A percentile compares a stretch with the other conserved stretches of the same genome.
phyloP scores from a whole-genome alignment of 345 rosid genomes.

The Brassica juncea region DNA sequence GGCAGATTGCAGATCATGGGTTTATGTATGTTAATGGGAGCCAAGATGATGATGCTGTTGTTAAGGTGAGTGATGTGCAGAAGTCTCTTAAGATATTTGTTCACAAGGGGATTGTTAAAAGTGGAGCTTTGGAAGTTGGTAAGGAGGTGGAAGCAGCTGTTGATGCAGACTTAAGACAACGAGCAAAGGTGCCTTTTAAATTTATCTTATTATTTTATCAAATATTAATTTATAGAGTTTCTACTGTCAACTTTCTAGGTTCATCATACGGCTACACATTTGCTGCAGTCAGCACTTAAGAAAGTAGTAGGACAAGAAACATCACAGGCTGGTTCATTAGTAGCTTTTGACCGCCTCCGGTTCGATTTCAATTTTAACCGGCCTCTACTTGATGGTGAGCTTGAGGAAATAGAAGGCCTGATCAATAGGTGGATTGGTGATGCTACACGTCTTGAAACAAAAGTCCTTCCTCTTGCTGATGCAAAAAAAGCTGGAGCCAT shows the following conservation, averaged over 20 bases:
- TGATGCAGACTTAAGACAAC: slow-evolving; percentile 73
- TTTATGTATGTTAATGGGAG: slow-evolving; percentile 56
- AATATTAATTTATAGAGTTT: too few species aligned
- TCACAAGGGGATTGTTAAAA: slow-evolving; percentile 77
- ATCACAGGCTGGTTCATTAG: slow-evolving; percentile 97
- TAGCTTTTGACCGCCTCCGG: slow-evolving; percentile 94
- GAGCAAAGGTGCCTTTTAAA: slow-evolving; percentile 60
- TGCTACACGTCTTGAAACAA: slow-evolving; percentile 70
- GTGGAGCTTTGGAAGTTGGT: slow-evolving; percentile 85
- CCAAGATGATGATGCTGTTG: slow-evolving; percentile 55
- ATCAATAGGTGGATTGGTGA: slow-evolving; percentile 89
- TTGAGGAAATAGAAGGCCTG: slow-evolving; percentile 68
- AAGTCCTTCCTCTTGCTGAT: slow-evolving; percentile 74
- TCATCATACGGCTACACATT: slow-evolving; percentile 97
- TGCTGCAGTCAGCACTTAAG: slow-evolving; percentile 91
- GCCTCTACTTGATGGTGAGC: slow-evolving; percentile 64
- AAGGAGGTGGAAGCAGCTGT: slow-evolving; percentile 87
- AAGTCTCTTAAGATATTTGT: slow-evolving; percentile 71
- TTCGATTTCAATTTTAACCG: slow-evolving; percentile 89
- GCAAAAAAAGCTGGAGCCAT: slow-evolving; percentile 91
- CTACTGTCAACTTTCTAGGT: slow-evolving; percentile 49
- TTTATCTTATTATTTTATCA: too few species aligned
- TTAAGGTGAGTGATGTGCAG: slow-evolving; percentile 85
- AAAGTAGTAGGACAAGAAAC: slow-evolving; percentile 81
- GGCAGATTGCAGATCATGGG: slow-evolving; percentile 90